Percentiles rank a stretch among this genome's conserved stretches.
Conservation (phyloP, 2,329 filamentous ascomycete genomes). For the Cadophora sp. region DNA sequence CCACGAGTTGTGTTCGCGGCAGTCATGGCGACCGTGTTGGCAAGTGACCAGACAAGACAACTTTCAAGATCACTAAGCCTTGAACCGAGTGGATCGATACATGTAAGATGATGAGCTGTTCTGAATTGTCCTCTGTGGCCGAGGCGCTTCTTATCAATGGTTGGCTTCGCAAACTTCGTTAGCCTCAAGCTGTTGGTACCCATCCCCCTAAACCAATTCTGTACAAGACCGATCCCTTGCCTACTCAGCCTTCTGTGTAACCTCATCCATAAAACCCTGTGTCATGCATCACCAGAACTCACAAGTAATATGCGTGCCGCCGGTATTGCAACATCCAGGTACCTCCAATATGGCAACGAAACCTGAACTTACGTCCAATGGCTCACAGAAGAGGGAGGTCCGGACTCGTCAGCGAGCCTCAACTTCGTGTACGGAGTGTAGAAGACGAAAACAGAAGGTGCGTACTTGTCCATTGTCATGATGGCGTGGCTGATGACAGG, state of each 20-base stretch:
- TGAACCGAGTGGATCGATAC: no score
- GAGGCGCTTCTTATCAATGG: neutral
- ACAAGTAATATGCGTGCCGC: constrained; percentile 23
- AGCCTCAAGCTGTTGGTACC: constrained; percentile 13
- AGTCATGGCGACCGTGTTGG: no score
- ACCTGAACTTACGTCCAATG: constrained; percentile 32
- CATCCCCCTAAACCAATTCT: constrained; percentile 1
- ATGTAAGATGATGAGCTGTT: no score
- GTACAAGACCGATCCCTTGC: neutral
- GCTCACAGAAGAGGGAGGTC: constrained; percentile 31
- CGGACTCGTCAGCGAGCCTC: constrained; percentile 34
- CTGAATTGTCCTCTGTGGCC: no score
- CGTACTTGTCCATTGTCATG: neutral
- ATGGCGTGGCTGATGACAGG: constrained; percentile 24
- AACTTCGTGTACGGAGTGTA: constrained; percentile 37
- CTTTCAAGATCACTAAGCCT: no score
- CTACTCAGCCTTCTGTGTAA: constrained; percentile 9
- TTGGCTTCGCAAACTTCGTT: constrained; percentile 3
- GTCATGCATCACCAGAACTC: constrained; percentile 25
- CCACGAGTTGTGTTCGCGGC: no score
- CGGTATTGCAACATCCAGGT: constrained; percentile 14
- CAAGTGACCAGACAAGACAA: no score
- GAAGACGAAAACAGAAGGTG: constrained; percentile 38
- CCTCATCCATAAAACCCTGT: constrained; percentile 16
- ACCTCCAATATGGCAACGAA: constrained; percentile 16